phyloP scores from a whole-genome alignment of 148 eudicot genomes.

The Nyssa sinensis region DNA sequence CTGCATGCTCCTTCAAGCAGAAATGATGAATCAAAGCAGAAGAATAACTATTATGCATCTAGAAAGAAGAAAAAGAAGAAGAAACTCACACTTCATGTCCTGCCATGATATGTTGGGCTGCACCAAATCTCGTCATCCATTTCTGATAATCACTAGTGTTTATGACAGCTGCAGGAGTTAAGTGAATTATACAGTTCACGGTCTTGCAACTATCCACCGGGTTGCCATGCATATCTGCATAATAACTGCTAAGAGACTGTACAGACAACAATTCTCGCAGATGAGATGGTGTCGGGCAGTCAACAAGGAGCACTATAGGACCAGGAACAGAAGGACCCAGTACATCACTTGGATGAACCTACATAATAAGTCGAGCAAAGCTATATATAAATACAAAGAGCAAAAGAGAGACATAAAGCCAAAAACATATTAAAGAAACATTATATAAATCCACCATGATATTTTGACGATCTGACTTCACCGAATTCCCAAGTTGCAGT shows the following conservation, averaged over 20 bases:
- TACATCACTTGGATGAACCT: conserved; percentile 91
- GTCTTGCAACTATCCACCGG: conserved; percentile 38
- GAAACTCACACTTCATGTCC: conserved; percentile 81
- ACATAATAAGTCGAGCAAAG: conserved; percentile 13
- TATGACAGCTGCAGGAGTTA: conserved; percentile 62
- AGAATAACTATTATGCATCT: neutral
- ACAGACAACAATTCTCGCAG: conserved; percentile 52
- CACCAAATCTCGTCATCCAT: conserved; percentile 85
- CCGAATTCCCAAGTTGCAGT: conserved; percentile 68
- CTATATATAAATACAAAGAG: neutral
- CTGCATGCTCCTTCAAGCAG: neutral
- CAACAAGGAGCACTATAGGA: conserved; percentile 79
- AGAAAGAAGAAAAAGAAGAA: neutral
- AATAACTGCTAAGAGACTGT: conserved; percentile 54
- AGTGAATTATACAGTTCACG: conserved; percentile 82
- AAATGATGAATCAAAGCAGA: conserved; percentile 1
- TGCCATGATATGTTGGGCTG: conserved; percentile 82
- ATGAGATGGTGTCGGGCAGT: conserved; percentile 82
- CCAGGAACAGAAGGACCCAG: conserved; percentile 90
- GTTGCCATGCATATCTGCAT: conserved; percentile 36
- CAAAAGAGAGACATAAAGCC: neutral
- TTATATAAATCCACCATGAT: conserved; percentile 50
- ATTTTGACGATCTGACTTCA: conserved; percentile 62
- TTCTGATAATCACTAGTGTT: conserved; percentile 48
- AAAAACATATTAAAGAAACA: conserved; percentile 5